Evolutionary conservation across 305 asterid species (phyloP), one percentile per base, ranked within the genome.

Genomic region (Solanum hybrid): DNA sequence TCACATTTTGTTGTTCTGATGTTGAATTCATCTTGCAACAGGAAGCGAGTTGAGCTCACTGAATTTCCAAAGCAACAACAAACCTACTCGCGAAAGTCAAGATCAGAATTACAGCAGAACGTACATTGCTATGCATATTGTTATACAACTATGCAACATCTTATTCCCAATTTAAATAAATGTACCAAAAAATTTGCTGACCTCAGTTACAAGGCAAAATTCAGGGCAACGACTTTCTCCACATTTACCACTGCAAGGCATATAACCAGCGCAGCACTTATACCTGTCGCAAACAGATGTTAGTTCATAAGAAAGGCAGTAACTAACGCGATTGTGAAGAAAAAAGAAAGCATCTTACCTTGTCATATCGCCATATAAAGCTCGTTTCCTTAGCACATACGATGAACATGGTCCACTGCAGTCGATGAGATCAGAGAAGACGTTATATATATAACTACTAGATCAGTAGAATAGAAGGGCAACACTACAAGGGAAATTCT

Each of bases 241-340:
- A 88, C 99, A 96, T 39, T 96, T 94, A 80, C 99, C 99, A 93
- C 99, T 97, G 95, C 99, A 97, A 87, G 99, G 99, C 98, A 97
- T 92, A 93, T 97, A 96, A 83, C 99, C 99, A 88, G 99, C 99
- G 85, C 99, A 97, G 84, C 99, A 97, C 68, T 90, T 93, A 92
- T 97, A 96, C 94, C 99, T 97, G 89, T 83, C 78, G 41, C 89
- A 51, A 87, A 91, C 37, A 90, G 80, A 38, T 73, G 92, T 82
- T 36, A 76, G 32, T 36, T 78, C 29, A 88, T 57, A n/a, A 29
- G 32, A 83, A 15, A 45, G 38, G 20, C 15, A 27, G 37, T 27
- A 83, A 61, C 4, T 65, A 65, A 29, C 37, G 32, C 32, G 75
- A 15, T 29, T 9, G 10, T 86, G 29, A 68, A 89, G 89, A 38